Base-by-base conservation (phyloP, 139 green algal species). In the Bryopsis sp. region DNA sequence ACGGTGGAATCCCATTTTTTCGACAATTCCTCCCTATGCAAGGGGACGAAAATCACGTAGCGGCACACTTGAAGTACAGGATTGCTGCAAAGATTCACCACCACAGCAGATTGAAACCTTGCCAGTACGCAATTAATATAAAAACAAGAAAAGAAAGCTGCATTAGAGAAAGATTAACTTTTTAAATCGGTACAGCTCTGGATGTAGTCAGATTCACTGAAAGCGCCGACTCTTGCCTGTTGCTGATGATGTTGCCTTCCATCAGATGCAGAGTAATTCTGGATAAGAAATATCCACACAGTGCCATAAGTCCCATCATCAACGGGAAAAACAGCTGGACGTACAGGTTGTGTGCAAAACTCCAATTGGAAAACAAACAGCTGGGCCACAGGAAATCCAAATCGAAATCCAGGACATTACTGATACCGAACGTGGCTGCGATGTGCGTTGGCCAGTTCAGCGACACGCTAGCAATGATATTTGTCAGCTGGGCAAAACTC, bases 371-470 rank as follows among this genome's bases (percentile, higher is more conserved):
- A n/a, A 36, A 29, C 54, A 63, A 34, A 69, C 62, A 69, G 22
- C 22, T 69, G 3, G 39, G 62, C 37, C 54, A 35, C 6, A 69
- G 37, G 28, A 35, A 57, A 36, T 69, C 62, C 3, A 69, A 35
- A 35, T 69, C 62, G 37, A 69, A 69, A 69, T 69, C 62, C 4
- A 69, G 37, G 8, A 69, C 4, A 38, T 57, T 69, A 5, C 35
- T 37, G 5, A 35, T 38, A 11, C 38, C 62, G 26, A 69, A 69
- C 35, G 54, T 35, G 7, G 35, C 43, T 35, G 22, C 19, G 7
- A 69, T 5, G 26, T 11, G 19, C 35, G 3, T 33, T 29, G 62
- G 26, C 62, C 62, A 69, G 62, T 54, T 50, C 35, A 69, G n/a
- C 35, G 19, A 38, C 11, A 69, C 19, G 37, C 54, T 36, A 32